These are phyloP conservation scores for Mallotus nudiflorus DNA, from an alignment of 345 rosid species.

Conservation along the genomic window DNA sequence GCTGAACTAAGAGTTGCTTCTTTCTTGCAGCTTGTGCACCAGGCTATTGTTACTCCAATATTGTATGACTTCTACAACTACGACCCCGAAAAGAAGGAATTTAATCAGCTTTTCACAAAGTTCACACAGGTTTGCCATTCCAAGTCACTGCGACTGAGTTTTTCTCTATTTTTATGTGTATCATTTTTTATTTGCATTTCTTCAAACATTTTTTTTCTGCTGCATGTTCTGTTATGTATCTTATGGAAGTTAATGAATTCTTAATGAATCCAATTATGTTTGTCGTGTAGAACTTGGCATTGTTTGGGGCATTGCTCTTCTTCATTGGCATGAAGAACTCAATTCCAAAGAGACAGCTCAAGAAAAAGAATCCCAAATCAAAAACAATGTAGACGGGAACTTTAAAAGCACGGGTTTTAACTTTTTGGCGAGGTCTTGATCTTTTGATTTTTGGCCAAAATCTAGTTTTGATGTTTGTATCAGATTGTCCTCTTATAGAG, in stretches of 20 bases:
- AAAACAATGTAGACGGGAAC: conserved; percentile 31
- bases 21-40: conserved; percentile 58
- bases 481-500: conserved; percentile 5
- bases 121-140: conserved; percentile 56
- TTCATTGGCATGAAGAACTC: conserved; percentile 85
- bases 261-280: neutral
- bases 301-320: conserved; percentile 69
- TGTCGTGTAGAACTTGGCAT: conserved; percentile 57
- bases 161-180: no score
- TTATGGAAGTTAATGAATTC: neutral
- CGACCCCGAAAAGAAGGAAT: conserved; percentile 55
- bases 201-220: neutral
- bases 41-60: conserved; percentile 45
- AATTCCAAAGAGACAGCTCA: conserved; percentile 55
- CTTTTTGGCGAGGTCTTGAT: neutral
- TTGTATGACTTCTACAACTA: conserved; percentile 75
- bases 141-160: neutral
- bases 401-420: neutral
- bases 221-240: neutral
- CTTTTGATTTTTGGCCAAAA: neutral
- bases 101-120: conserved; percentile 44
- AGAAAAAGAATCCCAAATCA: conserved; percentile 62
- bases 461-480: conserved; percentile 20
- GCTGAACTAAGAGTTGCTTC: conserved; percentile 1
- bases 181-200: no score